These are phyloP conservation scores for Ilyonectria sp. DNA, from an alignment of 2,329 filamentous ascomycete species.

Conservation along the genomic window DNA sequence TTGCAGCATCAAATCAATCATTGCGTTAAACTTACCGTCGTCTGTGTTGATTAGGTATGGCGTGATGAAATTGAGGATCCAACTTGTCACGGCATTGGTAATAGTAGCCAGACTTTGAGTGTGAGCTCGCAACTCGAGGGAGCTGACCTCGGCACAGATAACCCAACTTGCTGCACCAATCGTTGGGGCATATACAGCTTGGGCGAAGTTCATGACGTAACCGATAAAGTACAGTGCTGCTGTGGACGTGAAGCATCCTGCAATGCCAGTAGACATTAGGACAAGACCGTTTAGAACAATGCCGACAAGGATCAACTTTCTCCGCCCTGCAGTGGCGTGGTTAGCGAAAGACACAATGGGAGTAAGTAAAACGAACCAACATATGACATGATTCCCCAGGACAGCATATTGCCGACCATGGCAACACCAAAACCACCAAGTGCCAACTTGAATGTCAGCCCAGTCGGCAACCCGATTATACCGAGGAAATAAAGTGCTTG, in stretches of 20 bases:
- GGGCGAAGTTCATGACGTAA: constrained; percentile 11
- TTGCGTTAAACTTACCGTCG: not conserved
- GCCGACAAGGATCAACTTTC: constrained; percentile 6
- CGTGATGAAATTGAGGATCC: constrained; percentile 19
- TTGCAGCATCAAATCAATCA: too few relatives aligned
- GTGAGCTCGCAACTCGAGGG: constrained; percentile 5
- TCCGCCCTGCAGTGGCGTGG: not conserved
- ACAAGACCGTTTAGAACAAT: not conserved
- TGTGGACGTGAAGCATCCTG: not conserved
- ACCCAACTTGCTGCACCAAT: constrained; percentile 17
- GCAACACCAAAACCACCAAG: constrained; percentile 14
- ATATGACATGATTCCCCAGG: constrained; percentile 17
- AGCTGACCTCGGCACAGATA: constrained; percentile 9
- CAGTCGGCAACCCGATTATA: constrained; percentile 7
- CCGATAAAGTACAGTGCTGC: constrained; percentile 16
- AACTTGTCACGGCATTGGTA: constrained; percentile 10
- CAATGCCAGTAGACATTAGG: not conserved
- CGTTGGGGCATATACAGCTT: constrained; percentile 8
- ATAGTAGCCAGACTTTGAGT: constrained; percentile 15
- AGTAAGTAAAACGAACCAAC: not conserved
- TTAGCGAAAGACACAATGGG: not conserved
- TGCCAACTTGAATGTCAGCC: constrained; percentile 9
- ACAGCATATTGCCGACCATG: constrained; percentile 10
- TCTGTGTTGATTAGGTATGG: constrained; percentile 16
- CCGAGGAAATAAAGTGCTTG: constrained; percentile 17